A percentile compares a stretch with the other conserved stretches of the same genome.
These are phyloP conservation scores for Saccharum spontaneum DNA, from an alignment of 176 grass and related monocot genomes.

Conservation along the genomic window DNA sequence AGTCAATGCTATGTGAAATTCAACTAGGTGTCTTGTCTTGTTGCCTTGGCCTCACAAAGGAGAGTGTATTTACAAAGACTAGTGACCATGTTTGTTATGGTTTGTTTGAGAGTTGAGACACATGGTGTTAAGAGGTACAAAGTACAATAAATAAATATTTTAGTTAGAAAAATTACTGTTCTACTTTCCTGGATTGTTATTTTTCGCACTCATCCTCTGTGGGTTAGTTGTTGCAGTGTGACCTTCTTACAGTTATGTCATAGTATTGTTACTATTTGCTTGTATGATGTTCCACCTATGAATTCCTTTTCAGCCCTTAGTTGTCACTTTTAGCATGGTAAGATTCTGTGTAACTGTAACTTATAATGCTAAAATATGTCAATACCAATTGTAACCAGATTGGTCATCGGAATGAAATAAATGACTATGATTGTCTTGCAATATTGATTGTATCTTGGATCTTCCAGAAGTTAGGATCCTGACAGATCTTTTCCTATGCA, in stretches of 20 bases:
- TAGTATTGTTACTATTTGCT: background rate
- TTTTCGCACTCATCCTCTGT: background rate
- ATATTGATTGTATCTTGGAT: conserved; percentile 4
- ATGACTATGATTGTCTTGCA: background rate
- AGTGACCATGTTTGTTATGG: background rate
- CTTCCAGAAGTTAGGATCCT: background rate
- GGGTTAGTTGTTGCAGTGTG: background rate
- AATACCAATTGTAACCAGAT: background rate
- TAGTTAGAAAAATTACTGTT: background rate
- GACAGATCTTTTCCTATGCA: background rate
- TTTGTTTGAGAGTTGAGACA: background rate
- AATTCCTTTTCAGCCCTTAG: background rate
- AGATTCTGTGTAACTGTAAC: background rate
- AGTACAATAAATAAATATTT: background rate
- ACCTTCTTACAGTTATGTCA: background rate
- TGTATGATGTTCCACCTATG: background rate
- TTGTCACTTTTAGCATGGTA: background rate
- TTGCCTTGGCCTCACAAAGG: background rate
- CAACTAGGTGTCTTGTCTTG: background rate
- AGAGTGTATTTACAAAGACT: background rate
- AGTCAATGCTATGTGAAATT: conserved; percentile 6
- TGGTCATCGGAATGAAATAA: background rate
- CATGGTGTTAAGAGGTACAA: background rate
- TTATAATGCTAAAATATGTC: background rate
- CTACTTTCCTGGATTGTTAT: background rate